These are phyloP conservation scores for Shiraia sp. DNA, from an alignment of 2,329 filamentous ascomycete genomes.

Conservation along the genomic window DNA sequence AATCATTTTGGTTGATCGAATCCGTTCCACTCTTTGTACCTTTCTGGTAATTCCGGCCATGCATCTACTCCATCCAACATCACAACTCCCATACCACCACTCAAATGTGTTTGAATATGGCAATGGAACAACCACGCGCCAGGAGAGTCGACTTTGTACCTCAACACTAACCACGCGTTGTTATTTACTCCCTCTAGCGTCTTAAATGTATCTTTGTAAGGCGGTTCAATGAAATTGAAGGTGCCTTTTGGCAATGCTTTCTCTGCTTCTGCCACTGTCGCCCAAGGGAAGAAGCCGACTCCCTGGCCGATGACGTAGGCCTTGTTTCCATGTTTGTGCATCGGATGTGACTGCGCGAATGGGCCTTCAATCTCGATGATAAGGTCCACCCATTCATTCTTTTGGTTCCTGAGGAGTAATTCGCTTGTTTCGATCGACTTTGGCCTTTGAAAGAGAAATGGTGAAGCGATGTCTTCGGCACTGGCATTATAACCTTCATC, in stretches of 20 bases:
- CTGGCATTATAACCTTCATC: not conserved
- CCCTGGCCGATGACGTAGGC: conserved; percentile 3
- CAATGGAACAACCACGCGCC: conserved; percentile 14
- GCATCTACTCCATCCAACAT: conserved; percentile 49
- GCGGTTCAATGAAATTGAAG: conserved; percentile 5
- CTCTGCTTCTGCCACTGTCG: conserved; percentile 1
- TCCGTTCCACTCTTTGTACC: conserved; percentile 3
- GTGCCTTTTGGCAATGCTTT: not conserved
- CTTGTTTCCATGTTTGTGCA: conserved; percentile 6
- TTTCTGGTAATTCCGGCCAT: conserved; percentile 5
- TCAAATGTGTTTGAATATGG: conserved; percentile 29
- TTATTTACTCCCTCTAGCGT: conserved; percentile 1
- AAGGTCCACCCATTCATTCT: conserved; percentile 5
- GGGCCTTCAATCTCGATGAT: conserved; percentile 7
- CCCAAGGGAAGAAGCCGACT: conserved; percentile 2
- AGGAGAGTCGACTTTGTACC: conserved; percentile 55
- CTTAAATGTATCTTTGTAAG: conserved; percentile 3
- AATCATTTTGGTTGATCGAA: not conserved
- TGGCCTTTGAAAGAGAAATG: conserved; percentile 3
- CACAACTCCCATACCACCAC: conserved; percentile 50
- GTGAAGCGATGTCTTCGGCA: not conserved
- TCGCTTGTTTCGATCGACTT: not conserved
- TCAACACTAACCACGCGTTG: conserved; percentile 47
- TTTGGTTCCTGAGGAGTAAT: conserved; percentile 1
- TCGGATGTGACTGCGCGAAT: conserved; percentile 2